Evolutionary conservation across 148 eudicot species (phyloP).

Genomic region (Hydrangea macrophylla): DNA sequence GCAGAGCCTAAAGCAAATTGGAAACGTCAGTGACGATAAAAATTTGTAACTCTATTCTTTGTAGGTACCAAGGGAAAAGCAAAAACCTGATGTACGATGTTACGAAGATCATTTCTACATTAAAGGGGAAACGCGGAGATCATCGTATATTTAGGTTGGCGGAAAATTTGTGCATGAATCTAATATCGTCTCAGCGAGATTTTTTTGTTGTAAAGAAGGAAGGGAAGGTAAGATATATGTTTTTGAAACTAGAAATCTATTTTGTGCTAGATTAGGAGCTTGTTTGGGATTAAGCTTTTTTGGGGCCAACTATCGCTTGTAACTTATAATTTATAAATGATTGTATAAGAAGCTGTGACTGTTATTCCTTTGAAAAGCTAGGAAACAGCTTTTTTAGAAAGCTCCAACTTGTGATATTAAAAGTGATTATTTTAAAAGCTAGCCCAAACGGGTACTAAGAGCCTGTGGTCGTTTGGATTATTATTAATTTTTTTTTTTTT

Average conservation of each 20-base stretch:
- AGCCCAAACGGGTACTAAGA: no score
- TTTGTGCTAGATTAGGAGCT: background rate
- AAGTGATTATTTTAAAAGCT: no score
- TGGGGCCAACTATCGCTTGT: no score
- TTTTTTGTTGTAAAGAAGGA: constrained; percentile 84
- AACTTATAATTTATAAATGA: no score
- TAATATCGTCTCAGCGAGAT: constrained; percentile 75
- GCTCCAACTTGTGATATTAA: no score
- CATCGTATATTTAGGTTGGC: constrained; percentile 93
- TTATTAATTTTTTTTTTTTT: no score
- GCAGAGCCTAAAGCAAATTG: no score
- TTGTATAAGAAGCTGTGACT: no score
- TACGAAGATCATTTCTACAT: constrained; percentile 74
- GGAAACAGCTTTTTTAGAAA: no score
- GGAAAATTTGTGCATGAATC: constrained; percentile 94
- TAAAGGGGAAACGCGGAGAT: constrained; percentile 92
- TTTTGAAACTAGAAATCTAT: constrained; percentile 1
- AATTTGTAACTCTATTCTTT: constrained; percentile 17
- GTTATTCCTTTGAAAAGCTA: no score
- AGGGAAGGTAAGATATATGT: constrained; percentile 60
- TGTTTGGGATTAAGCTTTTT: no score
- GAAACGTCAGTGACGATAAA: background rate
- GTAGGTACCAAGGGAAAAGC: constrained; percentile 92
- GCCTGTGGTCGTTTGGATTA: no score
- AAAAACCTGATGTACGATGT: constrained; percentile 90